phyloP scores from a whole-genome alignment of 192 early-diverging fungal genomes.

The Kappamyces sp. region DNA sequence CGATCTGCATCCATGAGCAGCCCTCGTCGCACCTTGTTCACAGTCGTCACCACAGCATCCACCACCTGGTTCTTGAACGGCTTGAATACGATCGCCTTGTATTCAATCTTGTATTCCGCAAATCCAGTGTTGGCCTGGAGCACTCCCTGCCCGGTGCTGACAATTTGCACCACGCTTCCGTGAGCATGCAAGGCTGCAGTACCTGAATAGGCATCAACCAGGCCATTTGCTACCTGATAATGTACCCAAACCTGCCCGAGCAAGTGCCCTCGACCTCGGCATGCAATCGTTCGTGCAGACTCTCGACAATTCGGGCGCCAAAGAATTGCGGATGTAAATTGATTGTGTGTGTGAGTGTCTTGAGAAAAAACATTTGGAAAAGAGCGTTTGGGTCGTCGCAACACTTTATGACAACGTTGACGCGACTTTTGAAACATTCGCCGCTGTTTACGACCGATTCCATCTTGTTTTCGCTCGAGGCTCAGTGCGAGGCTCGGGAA shows the following conservation, averaged over 20 bases:
- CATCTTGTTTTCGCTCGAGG: background rate
- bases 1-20: slow-evolving; percentile 50
- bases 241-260: slow-evolving; percentile 87
- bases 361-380: slow-evolving; percentile 14
- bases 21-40: slow-evolving; percentile 66
- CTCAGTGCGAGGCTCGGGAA: background rate
- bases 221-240: slow-evolving; percentile 40
- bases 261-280: slow-evolving; percentile 94
- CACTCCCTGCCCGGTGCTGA: slow-evolving; percentile 69
- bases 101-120: slow-evolving; percentile 87
- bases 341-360: slow-evolving; percentile 89
- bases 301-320: slow-evolving; percentile 57
- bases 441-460: background rate
- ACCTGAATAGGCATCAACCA: too few species aligned
- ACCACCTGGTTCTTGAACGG: slow-evolving; percentile 96
- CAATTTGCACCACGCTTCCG: slow-evolving; percentile 68
- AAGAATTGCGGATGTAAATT: slow-evolving; percentile 89
- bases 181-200: too few species aligned
- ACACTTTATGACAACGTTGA: background rate
- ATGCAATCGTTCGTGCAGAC: slow-evolving; percentile 79
- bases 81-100: slow-evolving; percentile 95
- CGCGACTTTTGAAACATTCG: background rate
- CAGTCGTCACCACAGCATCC: slow-evolving; percentile 77
- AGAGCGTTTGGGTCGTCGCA: background rate
- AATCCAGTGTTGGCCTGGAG: slow-evolving; percentile 69